These are phyloP conservation scores for Clathrus columnatus DNA, from an alignment of 768 basidiomycete species.

Conservation along the genomic window DNA sequence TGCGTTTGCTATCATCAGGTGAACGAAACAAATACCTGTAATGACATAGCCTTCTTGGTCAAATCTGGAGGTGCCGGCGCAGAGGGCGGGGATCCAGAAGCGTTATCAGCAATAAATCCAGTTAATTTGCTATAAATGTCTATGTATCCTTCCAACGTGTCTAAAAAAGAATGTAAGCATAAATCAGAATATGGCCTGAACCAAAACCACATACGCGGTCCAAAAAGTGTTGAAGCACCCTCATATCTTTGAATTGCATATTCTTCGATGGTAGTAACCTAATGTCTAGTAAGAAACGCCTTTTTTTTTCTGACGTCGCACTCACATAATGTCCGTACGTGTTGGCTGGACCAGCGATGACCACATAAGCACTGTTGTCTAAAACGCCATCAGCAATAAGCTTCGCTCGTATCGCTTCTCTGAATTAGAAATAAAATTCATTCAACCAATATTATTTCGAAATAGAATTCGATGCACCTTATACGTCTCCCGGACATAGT, in stretches of 20 bases:
- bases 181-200: slow-evolving; percentile 8
- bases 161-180: slow-evolving; percentile 25
- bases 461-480: too few species aligned
- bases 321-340: slow-evolving; percentile 65
- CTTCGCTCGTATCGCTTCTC: slow-evolving; percentile 56
- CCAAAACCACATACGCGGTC: slow-evolving; percentile 49
- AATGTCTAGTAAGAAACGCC: too few species aligned
- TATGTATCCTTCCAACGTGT: slow-evolving; percentile 73
- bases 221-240: slow-evolving; percentile 73
- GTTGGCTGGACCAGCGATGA: slow-evolving; percentile 75
- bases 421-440: slow-evolving; percentile 25
- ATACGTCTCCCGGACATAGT: slow-evolving; percentile 77
- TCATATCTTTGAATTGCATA: slow-evolving; percentile 72
- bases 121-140: slow-evolving; percentile 64
- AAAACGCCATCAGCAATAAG: slow-evolving; percentile 57
- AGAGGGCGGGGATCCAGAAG: slow-evolving; percentile 39
- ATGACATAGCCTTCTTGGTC: slow-evolving; percentile 55
- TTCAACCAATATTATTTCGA: too few species aligned
- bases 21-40: slow-evolving; percentile 42
- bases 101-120: slow-evolving; percentile 46
- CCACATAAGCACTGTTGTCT: slow-evolving; percentile 62
- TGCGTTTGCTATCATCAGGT: too few species aligned
- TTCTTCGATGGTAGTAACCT: slow-evolving; percentile 53
- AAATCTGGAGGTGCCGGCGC: slow-evolving; percentile 60
- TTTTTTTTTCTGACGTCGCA: too few species aligned